Percentiles rank a stretch among this genome's conserved stretches.
phyloP scores from a whole-genome alignment of 2,329 filamentous ascomycete genomes.

The Zasmidium angulare region DNA sequence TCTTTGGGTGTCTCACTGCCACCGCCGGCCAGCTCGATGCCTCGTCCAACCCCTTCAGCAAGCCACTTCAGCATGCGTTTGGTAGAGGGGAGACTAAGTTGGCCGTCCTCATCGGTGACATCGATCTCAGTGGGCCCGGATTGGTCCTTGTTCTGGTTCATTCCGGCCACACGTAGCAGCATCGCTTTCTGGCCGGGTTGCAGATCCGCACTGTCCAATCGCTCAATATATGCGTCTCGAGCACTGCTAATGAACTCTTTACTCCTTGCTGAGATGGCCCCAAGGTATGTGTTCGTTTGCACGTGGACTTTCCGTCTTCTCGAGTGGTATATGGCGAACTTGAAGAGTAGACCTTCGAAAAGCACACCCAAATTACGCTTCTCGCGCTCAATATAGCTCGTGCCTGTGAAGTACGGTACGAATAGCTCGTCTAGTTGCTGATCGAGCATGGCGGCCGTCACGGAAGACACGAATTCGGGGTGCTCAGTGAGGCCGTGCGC shows the following conservation, averaged over 20 bases:
- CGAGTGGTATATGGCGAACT: conserved; percentile 93
- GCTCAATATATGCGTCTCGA: conserved; percentile 86
- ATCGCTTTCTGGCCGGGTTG: conserved; percentile 86
- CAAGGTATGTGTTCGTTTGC: conserved; percentile 75
- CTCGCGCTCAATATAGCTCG: conserved; percentile 65
- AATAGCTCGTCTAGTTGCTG: conserved; percentile 66
- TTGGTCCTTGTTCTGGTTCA: conserved; percentile 67
- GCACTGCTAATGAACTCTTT: conserved; percentile 85
- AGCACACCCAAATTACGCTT: conserved; percentile 72
- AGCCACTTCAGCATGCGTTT: conserved; percentile 98
- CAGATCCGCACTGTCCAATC: conserved; percentile 83
- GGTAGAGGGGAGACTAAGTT: conserved; percentile 78
- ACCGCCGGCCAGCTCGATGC: conserved; percentile 78
- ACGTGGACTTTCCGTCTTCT: conserved; percentile 77
- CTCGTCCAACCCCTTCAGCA: conserved; percentile 87
- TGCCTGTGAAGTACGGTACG: conserved; percentile 64
- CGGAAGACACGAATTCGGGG: conserved; percentile 83
- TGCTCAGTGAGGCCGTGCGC: conserved; percentile 92
- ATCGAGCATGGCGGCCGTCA: conserved; percentile 72
- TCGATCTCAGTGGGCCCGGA: conserved; percentile 59
- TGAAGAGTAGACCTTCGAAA: conserved; percentile 90
- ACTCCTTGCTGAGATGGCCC: conserved; percentile 83
- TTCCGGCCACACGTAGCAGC: conserved; percentile 82
- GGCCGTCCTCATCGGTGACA: conserved; percentile 84
- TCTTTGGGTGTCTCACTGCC: conserved; percentile 91